phyloP scores from a whole-genome alignment of 768 basidiomycete species.

The Russula compacta region DNA sequence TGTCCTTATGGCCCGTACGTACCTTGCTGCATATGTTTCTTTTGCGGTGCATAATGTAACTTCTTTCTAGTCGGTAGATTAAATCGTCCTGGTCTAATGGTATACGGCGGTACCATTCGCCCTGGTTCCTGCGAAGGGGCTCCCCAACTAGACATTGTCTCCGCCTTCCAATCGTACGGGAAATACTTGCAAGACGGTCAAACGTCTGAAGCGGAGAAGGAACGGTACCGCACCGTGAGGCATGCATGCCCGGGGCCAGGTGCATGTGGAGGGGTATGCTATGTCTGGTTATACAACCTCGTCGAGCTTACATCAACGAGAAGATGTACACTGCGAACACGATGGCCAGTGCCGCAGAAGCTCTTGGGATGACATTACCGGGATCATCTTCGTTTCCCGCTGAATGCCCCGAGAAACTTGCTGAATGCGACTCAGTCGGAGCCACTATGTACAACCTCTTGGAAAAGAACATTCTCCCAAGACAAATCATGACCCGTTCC shows the following conservation, averaged over 20 bases:
- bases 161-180: slow-evolving; percentile 96
- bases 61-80: slow-evolving; percentile 61
- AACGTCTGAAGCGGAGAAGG: slow-evolving; percentile 72
- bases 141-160: slow-evolving; percentile 89
- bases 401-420: slow-evolving; percentile 77
- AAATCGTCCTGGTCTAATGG: slow-evolving; percentile 95
- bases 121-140: slow-evolving; percentile 85
- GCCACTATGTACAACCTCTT: slow-evolving; percentile 78
- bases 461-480: slow-evolving; percentile 84
- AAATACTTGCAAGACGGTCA: slow-evolving; percentile 87
- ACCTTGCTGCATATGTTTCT: background rate
- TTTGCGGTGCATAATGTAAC: background rate
- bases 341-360: slow-evolving; percentile 94
- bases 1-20: slow-evolving; percentile 90
- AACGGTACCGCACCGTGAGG: slow-evolving; percentile 79
- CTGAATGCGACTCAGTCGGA: slow-evolving; percentile 77
- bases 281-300: background rate
- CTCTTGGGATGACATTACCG: slow-evolving; percentile 90
- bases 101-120: slow-evolving; percentile 93
- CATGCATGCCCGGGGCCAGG: slow-evolving; percentile 97
- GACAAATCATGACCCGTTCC: slow-evolving; percentile 93
- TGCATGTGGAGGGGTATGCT: slow-evolving; percentile 85
- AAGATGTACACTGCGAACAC: slow-evolving; percentile 99
- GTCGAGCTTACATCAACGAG: slow-evolving; percentile 8
- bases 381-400: slow-evolving; percentile 98